These are phyloP conservation scores for Tylopilus sp. DNA, from an alignment of 1,284 basidiomycete species.

Conservation along the genomic window DNA sequence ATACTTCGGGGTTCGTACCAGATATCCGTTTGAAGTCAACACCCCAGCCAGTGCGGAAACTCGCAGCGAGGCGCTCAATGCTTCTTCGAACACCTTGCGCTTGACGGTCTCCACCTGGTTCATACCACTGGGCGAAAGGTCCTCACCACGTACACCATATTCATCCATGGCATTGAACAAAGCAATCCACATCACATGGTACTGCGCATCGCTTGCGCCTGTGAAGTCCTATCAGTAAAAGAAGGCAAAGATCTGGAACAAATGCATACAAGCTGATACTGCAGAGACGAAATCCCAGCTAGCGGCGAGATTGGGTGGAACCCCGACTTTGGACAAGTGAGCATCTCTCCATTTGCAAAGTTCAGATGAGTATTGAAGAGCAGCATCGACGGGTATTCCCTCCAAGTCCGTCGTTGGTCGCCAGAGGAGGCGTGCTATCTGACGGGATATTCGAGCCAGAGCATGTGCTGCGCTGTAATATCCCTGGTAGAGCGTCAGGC, in stretches of 20 bases:
- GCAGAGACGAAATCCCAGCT: slow-evolving; percentile 89
- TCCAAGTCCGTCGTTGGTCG: slow-evolving; percentile 66
- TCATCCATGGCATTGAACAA: slow-evolving; percentile 77
- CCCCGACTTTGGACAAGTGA: slow-evolving; percentile 73
- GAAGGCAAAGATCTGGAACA: slow-evolving; percentile 6
- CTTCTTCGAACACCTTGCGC: slow-evolving; percentile 71
- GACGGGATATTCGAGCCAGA: slow-evolving; percentile 71
- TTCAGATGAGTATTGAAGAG: slow-evolving; percentile 55
- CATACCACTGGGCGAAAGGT: slow-evolving; percentile 34
- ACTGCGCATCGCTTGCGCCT: slow-evolving; percentile 83
- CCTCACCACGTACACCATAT: slow-evolving; percentile 67
- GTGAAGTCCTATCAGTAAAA: slow-evolving; percentile 36
- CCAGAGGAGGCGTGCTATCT: slow-evolving; percentile 76
- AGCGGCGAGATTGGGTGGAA: slow-evolving; percentile 75
- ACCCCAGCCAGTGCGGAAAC: slow-evolving; percentile 82
- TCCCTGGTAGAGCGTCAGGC: slow-evolving; percentile 43
- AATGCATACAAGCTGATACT: slow-evolving; percentile 59
- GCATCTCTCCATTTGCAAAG: slow-evolving; percentile 72
- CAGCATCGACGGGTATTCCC: slow-evolving; percentile 66
- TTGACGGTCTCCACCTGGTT: slow-evolving; percentile 60
- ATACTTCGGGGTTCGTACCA: slow-evolving; percentile 44
- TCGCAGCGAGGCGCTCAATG: slow-evolving; percentile 76
- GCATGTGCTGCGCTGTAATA: slow-evolving; percentile 77
- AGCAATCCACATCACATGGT: slow-evolving; percentile 86
- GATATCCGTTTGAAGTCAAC: slow-evolving; percentile 76